These are phyloP conservation scores for Lactarius pseudohatsudake DNA, from an alignment of 768 basidiomycete species.

Conservation along the genomic window DNA sequence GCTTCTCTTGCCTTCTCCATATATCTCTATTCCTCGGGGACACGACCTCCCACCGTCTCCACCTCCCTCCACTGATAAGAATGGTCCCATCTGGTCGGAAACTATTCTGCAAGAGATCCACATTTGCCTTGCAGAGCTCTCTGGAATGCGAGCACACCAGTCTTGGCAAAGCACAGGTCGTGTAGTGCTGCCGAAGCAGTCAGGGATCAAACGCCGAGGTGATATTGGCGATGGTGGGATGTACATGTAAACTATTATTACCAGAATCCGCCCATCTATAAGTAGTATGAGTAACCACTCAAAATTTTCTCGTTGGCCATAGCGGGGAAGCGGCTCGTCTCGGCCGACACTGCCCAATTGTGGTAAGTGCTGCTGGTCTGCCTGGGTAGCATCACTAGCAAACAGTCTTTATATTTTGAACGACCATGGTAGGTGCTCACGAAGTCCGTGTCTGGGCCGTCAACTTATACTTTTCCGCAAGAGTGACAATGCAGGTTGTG, in stretches of 20 bases:
- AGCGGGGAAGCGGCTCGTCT: background rate
- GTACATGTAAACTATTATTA: slow-evolving; percentile 27
- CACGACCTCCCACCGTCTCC: background rate
- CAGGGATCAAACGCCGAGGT: slow-evolving; percentile 8
- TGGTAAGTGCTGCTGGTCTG: background rate
- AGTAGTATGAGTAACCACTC: background rate
- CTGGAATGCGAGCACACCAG: background rate
- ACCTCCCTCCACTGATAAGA: background rate
- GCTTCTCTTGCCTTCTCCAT: slow-evolving; percentile 29
- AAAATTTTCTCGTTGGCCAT: background rate
- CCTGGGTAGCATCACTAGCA: background rate
- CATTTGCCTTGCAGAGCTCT: slow-evolving; percentile 6
- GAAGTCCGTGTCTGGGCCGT: background rate
- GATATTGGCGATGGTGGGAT: slow-evolving; percentile 31
- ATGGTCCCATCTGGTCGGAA: slow-evolving; percentile 16
- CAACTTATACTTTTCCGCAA: slow-evolving; percentile 27
- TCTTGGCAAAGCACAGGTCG: slow-evolving; percentile 17
- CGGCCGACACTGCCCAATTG: background rate
- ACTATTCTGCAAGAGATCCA: slow-evolving; percentile 21
- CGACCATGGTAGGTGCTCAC: slow-evolving; percentile 20
- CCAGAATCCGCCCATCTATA: background rate
- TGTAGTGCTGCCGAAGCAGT: slow-evolving; percentile 3
- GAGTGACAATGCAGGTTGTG: slow-evolving; percentile 55
- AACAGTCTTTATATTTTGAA: background rate
- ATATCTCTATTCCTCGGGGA: slow-evolving; percentile 13